phyloP scores from a whole-genome alignment of 1,139 yeast species.

The Pneumocystis murina region DNA sequence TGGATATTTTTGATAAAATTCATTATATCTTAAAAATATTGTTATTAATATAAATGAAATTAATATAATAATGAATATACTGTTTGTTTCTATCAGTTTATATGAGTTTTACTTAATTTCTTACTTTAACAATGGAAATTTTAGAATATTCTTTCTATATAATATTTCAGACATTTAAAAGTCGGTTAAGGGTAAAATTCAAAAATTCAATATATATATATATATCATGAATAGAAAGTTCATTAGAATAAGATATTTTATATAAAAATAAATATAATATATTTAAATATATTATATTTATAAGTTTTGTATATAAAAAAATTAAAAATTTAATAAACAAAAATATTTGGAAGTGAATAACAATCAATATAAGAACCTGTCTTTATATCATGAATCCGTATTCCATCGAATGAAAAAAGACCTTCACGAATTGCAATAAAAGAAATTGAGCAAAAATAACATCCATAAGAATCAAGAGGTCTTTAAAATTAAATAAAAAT shows the following conservation, averaged over 20 bases:
- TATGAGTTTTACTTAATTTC: background rate
- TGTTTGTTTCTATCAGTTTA: background rate
- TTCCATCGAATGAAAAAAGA: background rate
- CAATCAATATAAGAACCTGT: background rate
- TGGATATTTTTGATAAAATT: conserved; percentile 6
- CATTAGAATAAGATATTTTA: background rate
- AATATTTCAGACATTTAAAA: background rate
- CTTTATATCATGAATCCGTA: background rate
- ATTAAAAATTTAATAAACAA: background rate
- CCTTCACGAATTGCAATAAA: background rate
- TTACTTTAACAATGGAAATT: background rate
- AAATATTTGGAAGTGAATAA: background rate
- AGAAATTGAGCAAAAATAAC: background rate
- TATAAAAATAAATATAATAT: background rate
- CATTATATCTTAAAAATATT: conserved; percentile 4
- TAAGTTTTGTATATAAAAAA: background rate
- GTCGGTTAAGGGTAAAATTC: background rate
- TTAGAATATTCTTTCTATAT: background rate
- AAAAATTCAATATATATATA: background rate
- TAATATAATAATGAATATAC: background rate
- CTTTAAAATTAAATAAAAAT: background rate
- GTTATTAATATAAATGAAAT: background rate
- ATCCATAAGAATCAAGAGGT: background rate
- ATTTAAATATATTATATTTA: background rate
- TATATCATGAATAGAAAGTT: background rate